Evolutionary conservation across 805 yeast genomes (phyloP), one percentile per base, ranked within the genome.

Genomic region (Kluyveromyces siamensis): DNA sequence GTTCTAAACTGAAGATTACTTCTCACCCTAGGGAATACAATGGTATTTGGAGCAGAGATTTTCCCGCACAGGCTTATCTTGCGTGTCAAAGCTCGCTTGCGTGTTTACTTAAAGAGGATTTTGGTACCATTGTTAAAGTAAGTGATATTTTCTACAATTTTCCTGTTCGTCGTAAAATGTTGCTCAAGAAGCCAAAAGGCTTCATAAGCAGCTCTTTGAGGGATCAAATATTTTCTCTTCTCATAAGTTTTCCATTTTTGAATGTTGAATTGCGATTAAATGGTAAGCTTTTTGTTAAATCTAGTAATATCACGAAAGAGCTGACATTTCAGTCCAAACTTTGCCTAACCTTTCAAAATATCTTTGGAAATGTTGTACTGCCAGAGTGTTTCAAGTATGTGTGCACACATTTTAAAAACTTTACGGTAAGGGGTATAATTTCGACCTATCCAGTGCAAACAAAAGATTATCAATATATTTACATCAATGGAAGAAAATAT

Each of bases 1-100:
- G 78, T 7, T 68, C 82, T 0, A 61, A 71, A 13, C 50, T 80
- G n/a, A 57, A 71, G 0, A 61, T 87, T 1, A 60, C 72, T 1
- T 75, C 91, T 0, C 76, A 74, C 50, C 53, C 64, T 0, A 50
- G 48, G 14, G 62, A 58, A 6, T 61, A 53, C 47, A 63, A 61
- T 42, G 56, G 60, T 7, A 53, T 68, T 0, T 70, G 69, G 61
- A 44, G 55, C 42, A 50, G 58, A 18, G 27, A 45, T 3, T 36
- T 54, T 1, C 55, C 60, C 1, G 49, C 53, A 1, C 38, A 43
- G 27, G 30, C 55, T 25, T 44, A 43, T 10, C 51, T 38, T 53
- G 46, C 19, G 47, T 41, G 8, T 44, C 42, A 17, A 30, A 48
- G n/a, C 21, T 13, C 8, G 40, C 25, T 38, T 14, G 45, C 46